Evolutionary conservation across 306 rosid species (phyloP), one percentile per base, ranked within the genome.

Genomic region (Erythrophleum fordii): DNA sequence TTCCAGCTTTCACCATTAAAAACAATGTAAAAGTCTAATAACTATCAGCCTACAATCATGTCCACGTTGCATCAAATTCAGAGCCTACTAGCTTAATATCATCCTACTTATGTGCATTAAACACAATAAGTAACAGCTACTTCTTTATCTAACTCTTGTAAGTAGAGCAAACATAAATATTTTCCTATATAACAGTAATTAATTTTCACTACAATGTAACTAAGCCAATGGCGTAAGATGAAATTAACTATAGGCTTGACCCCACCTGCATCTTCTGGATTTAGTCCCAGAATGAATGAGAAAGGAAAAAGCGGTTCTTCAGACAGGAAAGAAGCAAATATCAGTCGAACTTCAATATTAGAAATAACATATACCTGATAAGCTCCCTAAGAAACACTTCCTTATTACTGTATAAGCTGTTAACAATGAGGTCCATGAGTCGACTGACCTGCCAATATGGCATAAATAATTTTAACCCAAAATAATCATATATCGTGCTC

Each of bases 331-430:
- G 59, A 76, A 51, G 16, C 12, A 60, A 52, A 37, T 12, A 69
- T 41, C 25, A 75, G 67, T 29, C 18, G 44, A 66, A 28, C 8
- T 41, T 62, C 48, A 29, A 59, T 25, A 62, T 46, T 28, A 45
- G 37, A 6, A 58, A 28, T 20, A 58, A 73, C 58, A 39, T 17
- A 66, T 82, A 94, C 99, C 99, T 96, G 64, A 96, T 85, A 87
- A 96, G 98, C 84, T 96, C 99, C 82, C 99, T 83, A 55, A 96
- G 94, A 84, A 96, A 96, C 45, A 96, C 98, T 69, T 96, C 99
- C 85, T 96, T 96, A 89, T 96, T 92, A 81, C 98, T 96, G 79
- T 93, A 96, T 85, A 92, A 90, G 87, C 99, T 96, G 86, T 96
- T 90, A 44, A 96, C 98, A 83, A 96, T 96, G 84, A 96, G 99